phyloP scores from a whole-genome alignment of 1,284 basidiomycete species.

The Puccinia polysora region DNA sequence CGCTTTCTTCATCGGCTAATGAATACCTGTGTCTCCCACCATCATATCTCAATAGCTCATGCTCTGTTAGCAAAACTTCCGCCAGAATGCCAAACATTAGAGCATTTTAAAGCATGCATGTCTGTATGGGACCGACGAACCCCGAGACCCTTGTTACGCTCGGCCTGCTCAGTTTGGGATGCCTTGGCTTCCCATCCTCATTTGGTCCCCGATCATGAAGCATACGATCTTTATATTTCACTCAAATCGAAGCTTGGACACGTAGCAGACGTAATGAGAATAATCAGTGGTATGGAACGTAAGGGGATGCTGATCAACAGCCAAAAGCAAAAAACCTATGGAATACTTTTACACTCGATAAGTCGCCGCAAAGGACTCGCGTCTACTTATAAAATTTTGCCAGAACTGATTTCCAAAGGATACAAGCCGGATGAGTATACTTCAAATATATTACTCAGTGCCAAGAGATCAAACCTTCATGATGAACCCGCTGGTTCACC shows the following conservation, averaged over 20 bases:
- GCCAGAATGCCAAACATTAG: slow-evolving; percentile 13
- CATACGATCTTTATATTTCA: slow-evolving; percentile 35
- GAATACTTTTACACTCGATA: slow-evolving; percentile 25
- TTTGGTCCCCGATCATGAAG: slow-evolving; percentile 23
- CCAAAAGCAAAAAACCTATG: slow-evolving; percentile 31
- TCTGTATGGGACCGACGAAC: slow-evolving; percentile 37
- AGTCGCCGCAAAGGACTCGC: slow-evolving; percentile 17
- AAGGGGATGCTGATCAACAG: slow-evolving; percentile 5
- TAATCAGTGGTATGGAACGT: slow-evolving; percentile 16
- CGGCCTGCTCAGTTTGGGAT: slow-evolving; percentile 30
- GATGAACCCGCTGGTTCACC: neutral
- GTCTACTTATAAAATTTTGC: slow-evolving; percentile 6
- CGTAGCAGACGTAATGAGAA: slow-evolving; percentile 18
- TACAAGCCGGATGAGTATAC: slow-evolving; percentile 29
- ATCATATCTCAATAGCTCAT: slow-evolving; percentile 21
- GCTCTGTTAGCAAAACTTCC: slow-evolving; percentile 23
- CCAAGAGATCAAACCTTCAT: slow-evolving; percentile 9
- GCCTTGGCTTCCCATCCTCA: slow-evolving; percentile 32
- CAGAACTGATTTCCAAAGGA: slow-evolving; percentile 11
- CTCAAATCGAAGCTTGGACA: slow-evolving; percentile 34
- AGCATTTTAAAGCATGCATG: slow-evolving; percentile 40
- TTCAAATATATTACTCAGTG: slow-evolving; percentile 34
- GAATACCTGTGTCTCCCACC: slow-evolving; percentile 39
- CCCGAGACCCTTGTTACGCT: slow-evolving; percentile 18
- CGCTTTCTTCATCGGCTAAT: slow-evolving; percentile 26